These are phyloP conservation scores for Boeremia lycopersici DNA, from an alignment of 2,329 filamentous ascomycete species.

Conservation along the genomic window DNA sequence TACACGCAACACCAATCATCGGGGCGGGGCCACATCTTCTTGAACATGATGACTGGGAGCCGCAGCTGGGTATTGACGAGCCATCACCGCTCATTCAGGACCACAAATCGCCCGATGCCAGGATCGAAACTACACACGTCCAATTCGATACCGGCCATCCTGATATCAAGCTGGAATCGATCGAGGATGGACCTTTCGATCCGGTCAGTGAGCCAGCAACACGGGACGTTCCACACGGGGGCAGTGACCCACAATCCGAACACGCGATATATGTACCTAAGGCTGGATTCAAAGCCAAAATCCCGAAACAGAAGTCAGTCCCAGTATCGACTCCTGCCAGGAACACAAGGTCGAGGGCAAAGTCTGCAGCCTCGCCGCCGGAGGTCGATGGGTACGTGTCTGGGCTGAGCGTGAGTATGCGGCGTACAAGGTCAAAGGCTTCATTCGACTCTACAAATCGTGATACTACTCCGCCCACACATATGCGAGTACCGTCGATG, in stretches of 20 bases:
- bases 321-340: constrained; percentile 34
- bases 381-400: constrained; percentile 21
- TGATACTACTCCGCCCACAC: constrained; percentile 26
- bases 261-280: constrained; percentile 26
- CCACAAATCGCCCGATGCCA: neutral
- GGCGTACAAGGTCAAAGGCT: constrained; percentile 22
- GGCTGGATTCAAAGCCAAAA: constrained; percentile 28
- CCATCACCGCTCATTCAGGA: constrained; percentile 17
- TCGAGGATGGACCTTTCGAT: constrained; percentile 30
- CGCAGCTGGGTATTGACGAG: constrained; percentile 13
- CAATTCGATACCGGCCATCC: constrained; percentile 7
- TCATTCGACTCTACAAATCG: constrained; percentile 23
- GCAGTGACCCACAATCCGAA: constrained; percentile 11
- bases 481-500: constrained; percentile 14
- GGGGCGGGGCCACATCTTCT: neutral
- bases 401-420: constrained; percentile 14
- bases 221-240: neutral
- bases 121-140: neutral
- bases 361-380: constrained; percentile 28
- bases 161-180: constrained; percentile 40
- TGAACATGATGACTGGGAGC: neutral
- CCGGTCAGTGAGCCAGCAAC: constrained; percentile 10
- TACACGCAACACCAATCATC: neutral
- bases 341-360: constrained; percentile 43
- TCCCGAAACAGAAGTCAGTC: constrained; percentile 26